Percentiles rank a stretch among this genome's conserved stretches.
These are phyloP conservation scores for Boletus edulis DNA, from an alignment of 768 basidiomycete genomes.

Conservation along the genomic window DNA sequence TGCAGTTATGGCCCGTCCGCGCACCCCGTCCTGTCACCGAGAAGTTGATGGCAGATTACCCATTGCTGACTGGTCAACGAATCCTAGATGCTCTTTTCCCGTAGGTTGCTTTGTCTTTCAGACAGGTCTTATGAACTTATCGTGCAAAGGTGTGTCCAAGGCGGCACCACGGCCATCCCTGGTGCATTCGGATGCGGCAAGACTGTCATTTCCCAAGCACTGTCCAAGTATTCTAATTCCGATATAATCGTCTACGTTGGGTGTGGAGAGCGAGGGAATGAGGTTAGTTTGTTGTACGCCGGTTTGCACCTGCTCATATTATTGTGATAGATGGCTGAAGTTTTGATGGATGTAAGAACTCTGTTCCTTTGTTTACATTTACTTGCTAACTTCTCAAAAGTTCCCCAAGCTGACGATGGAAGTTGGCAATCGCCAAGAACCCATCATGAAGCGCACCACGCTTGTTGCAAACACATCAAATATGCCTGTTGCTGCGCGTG, in stretches of 20 bases:
- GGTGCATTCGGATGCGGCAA: conserved; percentile 99
- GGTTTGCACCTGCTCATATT: conserved; percentile 36
- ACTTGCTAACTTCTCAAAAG: conserved; percentile 30
- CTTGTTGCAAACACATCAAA: conserved; percentile 99
- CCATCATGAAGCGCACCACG: conserved; percentile 99
- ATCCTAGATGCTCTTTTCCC: conserved; percentile 97
- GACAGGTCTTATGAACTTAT: not conserved
- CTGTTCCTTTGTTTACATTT: conserved; percentile 1
- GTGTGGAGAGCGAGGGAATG: conserved; percentile 98
- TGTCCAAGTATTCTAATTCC: conserved; percentile 98
- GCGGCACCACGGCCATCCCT: conserved; percentile 95
- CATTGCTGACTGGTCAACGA: conserved; percentile 93
- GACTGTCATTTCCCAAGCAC: conserved; percentile 97
- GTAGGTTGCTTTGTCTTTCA: conserved; percentile 40
- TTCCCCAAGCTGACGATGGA: conserved; percentile 95
- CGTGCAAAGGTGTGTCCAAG: conserved; percentile 78
- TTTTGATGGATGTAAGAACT: conserved; percentile 84
- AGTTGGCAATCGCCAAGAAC: conserved; percentile 88
- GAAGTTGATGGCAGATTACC: conserved; percentile 90
- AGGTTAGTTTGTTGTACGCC: conserved; percentile 45
- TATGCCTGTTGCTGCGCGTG: conserved; percentile 99
- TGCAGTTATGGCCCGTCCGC: conserved; percentile 99
- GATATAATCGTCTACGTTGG: conserved; percentile 99
- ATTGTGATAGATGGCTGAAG: conserved; percentile 85
- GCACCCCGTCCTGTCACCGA: conserved; percentile 95